Base-by-base conservation (phyloP, 306 rosid species). In the Senna tora region DNA sequence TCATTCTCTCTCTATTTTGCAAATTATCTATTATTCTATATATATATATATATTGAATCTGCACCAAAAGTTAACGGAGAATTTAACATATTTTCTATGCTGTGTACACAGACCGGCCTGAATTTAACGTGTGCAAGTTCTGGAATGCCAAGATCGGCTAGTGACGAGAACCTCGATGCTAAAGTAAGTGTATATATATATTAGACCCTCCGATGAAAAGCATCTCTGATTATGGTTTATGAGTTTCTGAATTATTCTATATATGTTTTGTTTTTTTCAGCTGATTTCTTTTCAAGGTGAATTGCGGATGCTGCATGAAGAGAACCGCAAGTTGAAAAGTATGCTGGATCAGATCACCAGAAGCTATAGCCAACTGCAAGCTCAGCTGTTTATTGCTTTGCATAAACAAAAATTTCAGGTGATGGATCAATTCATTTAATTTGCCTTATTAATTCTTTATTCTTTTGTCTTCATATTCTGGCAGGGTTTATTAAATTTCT, bases 301-400 rank as follows among this genome's bases (percentile, higher is more conserved):
- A 65, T 72, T 84, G 66, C 45, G 63, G 51, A 81, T 61, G 66
- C 38, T 81, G 32, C 86, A 75, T 41, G 82, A 84, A 67, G 88
- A 84, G 39, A 84, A 84, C 64, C 34, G n/a, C 15, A 78, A 63
- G 50, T 33, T 84, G 50, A 81, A 43, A 57, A 72, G 5, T 41
- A 54, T 69, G 77, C 57, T 84, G 75, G 86, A 84, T 51, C 86
- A 81, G 72, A 78, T 84, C 63, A 75, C 77, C 19, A 84, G 51
- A 72, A 78, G 72, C 42, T 81, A 84, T 66, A 57, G 64, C 56
- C 82, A 84, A 52, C 72, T 84, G 53, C 88, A 84, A 65, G 84
- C 77, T 55, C 81, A 84, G 12, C 28, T 84, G 21, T 47, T 75
- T 53, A 51, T 81, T 16, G 55, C 75, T 63, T 55, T 84, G 75